A percentile compares a stretch with the other conserved stretches of the same genome.
phyloP scores from a whole-genome alignment of 495 filamentous ascomycete species.

The Usnea hakonensis region DNA sequence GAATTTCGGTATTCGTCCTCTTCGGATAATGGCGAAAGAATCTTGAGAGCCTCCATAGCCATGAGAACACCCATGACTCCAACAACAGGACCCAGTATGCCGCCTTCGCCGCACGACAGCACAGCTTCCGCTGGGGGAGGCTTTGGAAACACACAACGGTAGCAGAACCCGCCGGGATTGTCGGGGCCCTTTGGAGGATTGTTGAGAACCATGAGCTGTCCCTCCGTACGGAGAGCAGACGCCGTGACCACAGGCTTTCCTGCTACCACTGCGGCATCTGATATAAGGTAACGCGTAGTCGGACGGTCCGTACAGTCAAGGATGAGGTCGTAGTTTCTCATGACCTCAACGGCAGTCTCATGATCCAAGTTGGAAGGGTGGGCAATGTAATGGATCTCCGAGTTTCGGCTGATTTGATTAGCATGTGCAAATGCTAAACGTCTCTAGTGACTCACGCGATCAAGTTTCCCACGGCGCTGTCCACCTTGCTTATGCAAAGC shows the following conservation, averaged over 20 bases:
- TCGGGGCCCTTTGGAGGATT: constrained; percentile 44
- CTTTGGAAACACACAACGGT: constrained; percentile 84
- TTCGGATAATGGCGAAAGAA: constrained; percentile 41
- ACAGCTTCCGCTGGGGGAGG: constrained; percentile 75
- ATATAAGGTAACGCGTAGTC: constrained; percentile 83
- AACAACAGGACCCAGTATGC: constrained; percentile 86
- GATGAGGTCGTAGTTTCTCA: constrained; percentile 67
- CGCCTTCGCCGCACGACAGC: constrained; percentile 80
- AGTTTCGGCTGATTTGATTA: constrained; percentile 51
- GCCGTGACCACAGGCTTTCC: constrained; percentile 79
- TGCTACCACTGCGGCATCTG: constrained; percentile 74
- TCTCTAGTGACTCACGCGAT: constrained; percentile 43
- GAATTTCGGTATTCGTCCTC: constrained; percentile 3
- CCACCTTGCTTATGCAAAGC: constrained; percentile 74
- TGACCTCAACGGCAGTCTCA: constrained; percentile 54
- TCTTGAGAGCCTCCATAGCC: constrained; percentile 81
- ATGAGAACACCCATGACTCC: constrained; percentile 91
- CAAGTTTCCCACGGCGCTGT: constrained; percentile 64
- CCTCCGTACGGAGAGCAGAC: constrained; percentile 76
- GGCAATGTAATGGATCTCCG: constrained; percentile 52
- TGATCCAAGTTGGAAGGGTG: constrained; percentile 56
- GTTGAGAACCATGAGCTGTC: constrained; percentile 78
- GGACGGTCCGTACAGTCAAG: constrained; percentile 95
- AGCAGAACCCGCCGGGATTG: constrained; percentile 53
- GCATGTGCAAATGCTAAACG: constrained; percentile 1